These are phyloP conservation scores for Termitomyces sp. DNA, from an alignment of 768 basidiomycete species.

Conservation along the genomic window DNA sequence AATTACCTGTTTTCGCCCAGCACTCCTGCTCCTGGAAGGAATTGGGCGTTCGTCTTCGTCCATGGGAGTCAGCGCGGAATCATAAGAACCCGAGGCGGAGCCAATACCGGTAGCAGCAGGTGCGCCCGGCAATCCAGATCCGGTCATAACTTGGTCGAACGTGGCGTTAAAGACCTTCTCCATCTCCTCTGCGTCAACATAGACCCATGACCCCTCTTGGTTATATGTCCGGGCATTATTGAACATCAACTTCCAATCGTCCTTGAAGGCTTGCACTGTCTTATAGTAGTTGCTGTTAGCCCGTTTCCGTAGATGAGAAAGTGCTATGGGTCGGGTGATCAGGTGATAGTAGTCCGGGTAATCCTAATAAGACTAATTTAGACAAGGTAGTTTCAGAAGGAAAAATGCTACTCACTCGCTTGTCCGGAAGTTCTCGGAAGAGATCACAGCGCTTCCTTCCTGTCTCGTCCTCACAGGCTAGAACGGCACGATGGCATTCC, in stretches of 20 bases:
- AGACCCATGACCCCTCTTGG: slow-evolving; percentile 93
- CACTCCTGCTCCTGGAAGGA: slow-evolving; percentile 46
- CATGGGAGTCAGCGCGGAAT: slow-evolving; percentile 73
- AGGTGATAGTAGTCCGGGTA: slow-evolving; percentile 93
- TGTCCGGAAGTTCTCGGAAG: slow-evolving; percentile 83
- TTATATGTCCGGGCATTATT: slow-evolving; percentile 92
- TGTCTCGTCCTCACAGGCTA: slow-evolving; percentile 62
- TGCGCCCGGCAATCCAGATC: slow-evolving; percentile 73
- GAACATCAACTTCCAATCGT: slow-evolving; percentile 90
- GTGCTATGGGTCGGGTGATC: slow-evolving; percentile 82
- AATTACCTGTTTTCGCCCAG: slow-evolving; percentile 65
- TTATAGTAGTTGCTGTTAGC: slow-evolving; percentile 64
- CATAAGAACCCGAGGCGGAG: slow-evolving; percentile 47
- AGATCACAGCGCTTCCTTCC: slow-evolving; percentile 82
- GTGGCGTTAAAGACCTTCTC: slow-evolving; percentile 78
- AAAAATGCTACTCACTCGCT: slow-evolving; percentile 40
- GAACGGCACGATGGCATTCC: slow-evolving; percentile 70
- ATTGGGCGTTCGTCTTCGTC: slow-evolving; percentile 70
- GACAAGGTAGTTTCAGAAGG: neutral
- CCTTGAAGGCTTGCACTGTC: slow-evolving; percentile 60
- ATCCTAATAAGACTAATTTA: slow-evolving; percentile 39
- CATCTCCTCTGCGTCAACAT: slow-evolving; percentile 91
- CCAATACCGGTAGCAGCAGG: slow-evolving; percentile 28
- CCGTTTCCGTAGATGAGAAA: slow-evolving; percentile 82
- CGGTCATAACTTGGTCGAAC: slow-evolving; percentile 57